phyloP scores from a whole-genome alignment of 2,329 filamentous ascomycete species.

The Septoria petroselini region DNA sequence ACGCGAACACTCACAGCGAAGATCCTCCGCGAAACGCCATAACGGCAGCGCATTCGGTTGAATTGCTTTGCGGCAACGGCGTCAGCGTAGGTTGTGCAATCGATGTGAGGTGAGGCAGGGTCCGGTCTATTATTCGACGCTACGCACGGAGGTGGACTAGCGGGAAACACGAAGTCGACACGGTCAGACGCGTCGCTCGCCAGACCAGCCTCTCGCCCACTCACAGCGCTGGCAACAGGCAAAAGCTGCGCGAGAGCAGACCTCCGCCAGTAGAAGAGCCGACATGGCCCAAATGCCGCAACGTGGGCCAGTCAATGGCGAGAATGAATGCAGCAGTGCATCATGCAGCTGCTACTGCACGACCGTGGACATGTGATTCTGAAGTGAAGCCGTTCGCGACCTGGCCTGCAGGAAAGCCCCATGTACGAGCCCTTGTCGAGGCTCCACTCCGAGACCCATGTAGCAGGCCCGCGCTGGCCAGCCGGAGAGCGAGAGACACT shows the following conservation, averaged over 20 bases:
- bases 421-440: too few species aligned
- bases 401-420: conserved; percentile 7
- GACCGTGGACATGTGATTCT: background rate
- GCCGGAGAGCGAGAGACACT: background rate
- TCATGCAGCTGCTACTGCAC: conserved; percentile 14
- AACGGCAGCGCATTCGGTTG: conserved; percentile 2
- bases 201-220: background rate
- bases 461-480: conserved; percentile 4
- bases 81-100: background rate
- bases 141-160: too few species aligned
- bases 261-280: background rate
- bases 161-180: background rate
- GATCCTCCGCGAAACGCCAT: conserved; percentile 1
- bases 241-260: background rate
- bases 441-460: background rate
- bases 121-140: background rate
- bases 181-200: background rate
- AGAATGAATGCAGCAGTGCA: conserved; percentile 1
- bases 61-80: background rate
- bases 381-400: conserved; percentile 4
- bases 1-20: conserved; percentile 5
- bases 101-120: background rate
- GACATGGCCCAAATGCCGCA: background rate
- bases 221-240: background rate
- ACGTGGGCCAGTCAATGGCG: conserved; percentile 6